These are phyloP conservation scores for Chrysopogon serrulatus DNA, from an alignment of 176 grass and related monocot genomes.

Conservation along the genomic window DNA sequence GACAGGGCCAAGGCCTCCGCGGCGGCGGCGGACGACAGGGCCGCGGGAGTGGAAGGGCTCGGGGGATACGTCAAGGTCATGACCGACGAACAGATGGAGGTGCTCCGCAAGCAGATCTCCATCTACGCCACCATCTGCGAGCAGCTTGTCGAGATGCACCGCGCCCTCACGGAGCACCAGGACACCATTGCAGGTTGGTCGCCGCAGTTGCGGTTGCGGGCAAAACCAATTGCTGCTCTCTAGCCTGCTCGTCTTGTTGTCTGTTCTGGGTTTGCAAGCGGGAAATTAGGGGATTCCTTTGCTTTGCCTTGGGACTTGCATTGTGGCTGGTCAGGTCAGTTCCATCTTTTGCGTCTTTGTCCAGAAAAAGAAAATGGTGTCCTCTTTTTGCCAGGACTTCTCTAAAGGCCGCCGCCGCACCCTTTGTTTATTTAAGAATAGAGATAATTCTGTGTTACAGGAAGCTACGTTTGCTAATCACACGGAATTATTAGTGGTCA, in stretches of 20 bases:
- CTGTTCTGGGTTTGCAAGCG: not conserved
- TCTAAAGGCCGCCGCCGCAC: not conserved
- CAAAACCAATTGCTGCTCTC: not conserved
- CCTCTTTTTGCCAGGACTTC: not conserved
- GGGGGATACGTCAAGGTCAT: constrained; percentile 81
- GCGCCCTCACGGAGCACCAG: constrained; percentile 68
- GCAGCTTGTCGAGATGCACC: constrained; percentile 96
- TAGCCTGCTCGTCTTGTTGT: not conserved
- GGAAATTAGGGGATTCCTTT: not conserved
- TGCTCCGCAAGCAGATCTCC: constrained; percentile 94
- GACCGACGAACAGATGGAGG: constrained; percentile 97
- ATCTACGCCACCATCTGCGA: constrained; percentile 98
- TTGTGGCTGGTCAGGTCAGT: not conserved
- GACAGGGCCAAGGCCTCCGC: constrained; percentile 14
- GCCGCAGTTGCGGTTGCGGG: not conserved
- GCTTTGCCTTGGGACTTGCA: not conserved
- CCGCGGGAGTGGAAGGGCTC: constrained; percentile 34
- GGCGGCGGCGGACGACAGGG: constrained; percentile 11
- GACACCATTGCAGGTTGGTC: constrained; percentile 67
- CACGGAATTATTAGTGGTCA: not conserved
- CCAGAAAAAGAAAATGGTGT: not conserved
- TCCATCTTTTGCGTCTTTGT: constrained; percentile 2
- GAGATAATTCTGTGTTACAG: not conserved
- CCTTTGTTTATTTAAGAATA: not conserved
- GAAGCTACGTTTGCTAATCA: not conserved